These are phyloP conservation scores for Raphidocelis subcapitata DNA, from an alignment of 139 green algal genomes.

Conservation along the genomic window DNA sequence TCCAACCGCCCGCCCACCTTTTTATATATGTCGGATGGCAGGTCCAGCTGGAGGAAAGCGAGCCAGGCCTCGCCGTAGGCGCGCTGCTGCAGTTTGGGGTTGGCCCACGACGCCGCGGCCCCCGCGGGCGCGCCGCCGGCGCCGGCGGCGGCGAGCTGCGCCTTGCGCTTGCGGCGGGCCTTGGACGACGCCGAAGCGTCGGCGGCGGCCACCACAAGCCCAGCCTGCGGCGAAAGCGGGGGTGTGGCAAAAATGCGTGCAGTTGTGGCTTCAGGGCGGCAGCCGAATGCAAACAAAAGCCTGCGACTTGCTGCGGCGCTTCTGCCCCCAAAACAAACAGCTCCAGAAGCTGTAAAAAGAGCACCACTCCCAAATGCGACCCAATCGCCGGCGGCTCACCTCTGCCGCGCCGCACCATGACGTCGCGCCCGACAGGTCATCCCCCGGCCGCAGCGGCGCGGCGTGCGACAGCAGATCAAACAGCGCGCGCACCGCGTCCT, in stretches of 20 bases:
- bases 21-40: conserved; percentile 72
- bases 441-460: neutral
- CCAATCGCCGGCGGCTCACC: conserved; percentile 23
- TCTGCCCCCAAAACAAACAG: too few species aligned
- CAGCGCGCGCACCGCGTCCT: conserved; percentile 33
- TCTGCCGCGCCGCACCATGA: conserved; percentile 75
- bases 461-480: conserved; percentile 43
- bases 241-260: neutral
- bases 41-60: conserved; percentile 65
- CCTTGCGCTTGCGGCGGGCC: conserved; percentile 60
- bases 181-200: conserved; percentile 51
- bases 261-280: neutral
- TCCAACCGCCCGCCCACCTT: too few species aligned
- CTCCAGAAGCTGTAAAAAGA: neutral
- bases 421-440: conserved; percentile 3
- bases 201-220: conserved; percentile 32
- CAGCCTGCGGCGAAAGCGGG: conserved; percentile 26
- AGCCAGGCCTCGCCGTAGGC: conserved; percentile 79
- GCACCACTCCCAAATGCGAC: neutral
- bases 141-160: conserved; percentile 23
- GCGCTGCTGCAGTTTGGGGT: conserved; percentile 40
- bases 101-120: conserved; percentile 52
- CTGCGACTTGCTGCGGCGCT: neutral
- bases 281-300: neutral
- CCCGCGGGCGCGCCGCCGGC: neutral